Base-by-base conservation (phyloP, 495 filamentous ascomycete genomes). In the Parmelia sp. region DNA sequence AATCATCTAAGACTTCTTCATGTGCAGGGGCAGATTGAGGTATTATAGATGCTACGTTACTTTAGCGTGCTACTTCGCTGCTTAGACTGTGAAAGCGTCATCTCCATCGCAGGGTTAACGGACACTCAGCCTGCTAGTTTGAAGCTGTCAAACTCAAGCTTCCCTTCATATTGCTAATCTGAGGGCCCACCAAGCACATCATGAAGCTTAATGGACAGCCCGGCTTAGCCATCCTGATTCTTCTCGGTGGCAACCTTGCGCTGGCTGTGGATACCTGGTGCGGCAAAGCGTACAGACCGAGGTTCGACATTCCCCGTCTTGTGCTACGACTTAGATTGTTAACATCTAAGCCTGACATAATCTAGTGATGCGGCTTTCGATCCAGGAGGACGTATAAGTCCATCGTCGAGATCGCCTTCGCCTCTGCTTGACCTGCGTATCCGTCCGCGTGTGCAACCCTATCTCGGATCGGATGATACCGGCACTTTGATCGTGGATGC, bases 401-500 rank as follows among this genome's bases (percentile, higher is more conserved):
- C 75, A 35, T 86, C 87, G 4, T 42, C 71, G 0, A 67, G 66
- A 0, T 77, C 79, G 12, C 67, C 75, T n/a, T 71, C 65, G 0
- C 78, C 78, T 12, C 72, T 83, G 15, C 70, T 90, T 0, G 72
- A 88, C 70, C 69, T 90, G 19, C 78, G 79, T 23, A 72, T 89
- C 62, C 77, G 80, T 36, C 83, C 86, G 7, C 81, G 84, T 8
- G 79, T 87, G 69, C 85, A 74, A 53, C 74, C 87, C 37, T 91
- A 89, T 72, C 74, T 84, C 2, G 74, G 73, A n/a, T 76, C 69
- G 44, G 86, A 89, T 68, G 62, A 36, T 8, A 63, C 67, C 8
- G 86, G 76, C 12, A 79, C 82, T 12, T 84, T 90, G 44, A 79
- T 89, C 47, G 76, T 90, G 35, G 81, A 84, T 66, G 80, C 87